Evolutionary conservation across 2,329 filamentous ascomycete genomes (phyloP).

Genomic region (Aureobasidium pullulans): DNA sequence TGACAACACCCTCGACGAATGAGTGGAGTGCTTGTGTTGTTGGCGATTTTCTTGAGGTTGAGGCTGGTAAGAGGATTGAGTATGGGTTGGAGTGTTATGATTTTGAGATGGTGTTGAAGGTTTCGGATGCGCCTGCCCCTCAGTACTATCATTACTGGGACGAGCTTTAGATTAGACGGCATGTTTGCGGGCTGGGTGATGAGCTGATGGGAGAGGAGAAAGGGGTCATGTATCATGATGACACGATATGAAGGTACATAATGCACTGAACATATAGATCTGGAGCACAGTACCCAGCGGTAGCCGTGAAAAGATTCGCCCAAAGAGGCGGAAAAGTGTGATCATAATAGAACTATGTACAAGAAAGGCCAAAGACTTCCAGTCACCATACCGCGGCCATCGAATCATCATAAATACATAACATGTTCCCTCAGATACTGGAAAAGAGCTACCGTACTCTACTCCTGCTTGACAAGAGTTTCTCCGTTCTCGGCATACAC

Average conservation of each 20-base stretch:
- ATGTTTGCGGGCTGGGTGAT: neutral
- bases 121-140: neutral
- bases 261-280: neutral
- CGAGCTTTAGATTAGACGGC: neutral
- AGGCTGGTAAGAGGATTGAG: neutral
- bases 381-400: neutral
- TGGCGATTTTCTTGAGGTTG: neutral
- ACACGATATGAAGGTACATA: neutral
- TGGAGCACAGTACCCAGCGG: neutral
- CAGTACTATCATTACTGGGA: neutral
- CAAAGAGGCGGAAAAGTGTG: too few relatives aligned
- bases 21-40: neutral
- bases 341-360: too few relatives aligned
- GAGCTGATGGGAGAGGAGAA: neutral
- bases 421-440: neutral
- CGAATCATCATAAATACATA: neutral
- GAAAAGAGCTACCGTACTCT: neutral
- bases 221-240: neutral
- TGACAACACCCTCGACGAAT: neutral
- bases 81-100: neutral
- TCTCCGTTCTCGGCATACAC: slow-evolving; percentile 1
- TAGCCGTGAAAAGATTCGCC: too few relatives aligned
- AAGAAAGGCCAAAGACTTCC: too few relatives aligned
- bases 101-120: neutral
- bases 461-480: slow-evolving; percentile 6